These are phyloP conservation scores for Eucalyptus brandiana DNA, from an alignment of 345 rosid species.

Conservation along the genomic window DNA sequence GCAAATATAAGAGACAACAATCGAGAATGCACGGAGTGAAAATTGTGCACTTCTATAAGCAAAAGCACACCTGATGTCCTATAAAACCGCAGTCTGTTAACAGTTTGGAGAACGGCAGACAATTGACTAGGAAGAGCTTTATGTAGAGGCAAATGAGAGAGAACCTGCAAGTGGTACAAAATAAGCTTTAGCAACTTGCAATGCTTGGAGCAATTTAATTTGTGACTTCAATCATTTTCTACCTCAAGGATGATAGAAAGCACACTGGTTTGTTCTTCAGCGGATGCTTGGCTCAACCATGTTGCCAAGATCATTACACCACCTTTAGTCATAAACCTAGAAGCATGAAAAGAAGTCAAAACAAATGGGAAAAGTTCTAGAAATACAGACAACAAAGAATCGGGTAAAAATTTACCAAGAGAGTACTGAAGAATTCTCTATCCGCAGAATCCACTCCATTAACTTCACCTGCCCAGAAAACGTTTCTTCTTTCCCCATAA, in stretches of 20 bases:
- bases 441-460: constrained; percentile 88
- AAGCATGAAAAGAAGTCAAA: constrained; percentile 1
- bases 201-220: not conserved
- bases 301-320: constrained; percentile 91
- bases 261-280: constrained; percentile 86
- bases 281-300: constrained; percentile 84
- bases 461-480: constrained; percentile 88
- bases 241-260: constrained; percentile 63
- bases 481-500: constrained; percentile 72
- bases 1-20: not conserved
- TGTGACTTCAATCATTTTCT: not conserved
- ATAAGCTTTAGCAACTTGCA: not conserved
- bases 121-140: constrained; percentile 85
- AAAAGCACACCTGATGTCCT: constrained; percentile 70
- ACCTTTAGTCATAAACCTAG: constrained; percentile 84
- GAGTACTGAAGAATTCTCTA: constrained; percentile 63
- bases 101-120: constrained; percentile 88
- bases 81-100: constrained; percentile 75
- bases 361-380: not conserved
- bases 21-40: not conserved
- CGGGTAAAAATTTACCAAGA: constrained; percentile 36
- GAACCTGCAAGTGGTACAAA: constrained; percentile 41
- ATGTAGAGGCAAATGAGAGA: constrained; percentile 78
- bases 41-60: not conserved
- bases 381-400: not conserved